Percentiles rank a stretch among this genome's conserved stretches.
Evolutionary conservation across 257 asterid species (phyloP).

Genomic region (Handroanthus guayacan): DNA sequence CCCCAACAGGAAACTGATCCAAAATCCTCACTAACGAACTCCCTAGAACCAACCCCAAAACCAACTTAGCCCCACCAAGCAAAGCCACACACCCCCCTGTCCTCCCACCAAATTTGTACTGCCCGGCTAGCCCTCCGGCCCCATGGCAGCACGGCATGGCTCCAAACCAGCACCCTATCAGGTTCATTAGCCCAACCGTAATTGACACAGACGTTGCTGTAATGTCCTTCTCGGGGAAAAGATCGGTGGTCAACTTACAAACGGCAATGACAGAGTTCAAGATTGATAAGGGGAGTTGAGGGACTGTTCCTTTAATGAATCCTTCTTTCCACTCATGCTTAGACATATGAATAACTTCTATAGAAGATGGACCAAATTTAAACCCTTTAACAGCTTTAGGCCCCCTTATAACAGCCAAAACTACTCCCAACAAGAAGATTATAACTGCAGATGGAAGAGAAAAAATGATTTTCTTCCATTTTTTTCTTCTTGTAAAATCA

Average conservation of each 20-base stretch:
- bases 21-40: slow-evolving; percentile 67
- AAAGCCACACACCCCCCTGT: slow-evolving; percentile 81
- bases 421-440: slow-evolving; percentile 60
- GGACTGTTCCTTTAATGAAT: slow-evolving; percentile 75
- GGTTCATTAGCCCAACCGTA: slow-evolving; percentile 81
- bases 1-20: slow-evolving; percentile 72
- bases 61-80: slow-evolving; percentile 70
- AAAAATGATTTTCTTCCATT: slow-evolving; percentile 37
- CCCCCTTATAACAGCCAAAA: slow-evolving; percentile 66
- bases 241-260: slow-evolving; percentile 73
- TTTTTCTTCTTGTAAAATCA: slow-evolving; percentile 24
- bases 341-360: slow-evolving; percentile 53
- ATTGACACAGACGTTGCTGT: slow-evolving; percentile 74
- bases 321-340: slow-evolving; percentile 80
- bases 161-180: slow-evolving; percentile 84
- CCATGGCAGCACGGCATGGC: slow-evolving; percentile 91
- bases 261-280: slow-evolving; percentile 84
- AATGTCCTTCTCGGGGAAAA: slow-evolving; percentile 66
- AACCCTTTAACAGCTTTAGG: slow-evolving; percentile 62
- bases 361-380: slow-evolving; percentile 68
- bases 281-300: slow-evolving; percentile 76
- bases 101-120: slow-evolving; percentile 85
- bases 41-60: slow-evolving; percentile 65
- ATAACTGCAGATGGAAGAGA: slow-evolving; percentile 76
- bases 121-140: slow-evolving; percentile 89